These are phyloP conservation scores for Aureobasidium sp. DNA, from an alignment of 2,329 filamentous ascomycete genomes.

Conservation along the genomic window DNA sequence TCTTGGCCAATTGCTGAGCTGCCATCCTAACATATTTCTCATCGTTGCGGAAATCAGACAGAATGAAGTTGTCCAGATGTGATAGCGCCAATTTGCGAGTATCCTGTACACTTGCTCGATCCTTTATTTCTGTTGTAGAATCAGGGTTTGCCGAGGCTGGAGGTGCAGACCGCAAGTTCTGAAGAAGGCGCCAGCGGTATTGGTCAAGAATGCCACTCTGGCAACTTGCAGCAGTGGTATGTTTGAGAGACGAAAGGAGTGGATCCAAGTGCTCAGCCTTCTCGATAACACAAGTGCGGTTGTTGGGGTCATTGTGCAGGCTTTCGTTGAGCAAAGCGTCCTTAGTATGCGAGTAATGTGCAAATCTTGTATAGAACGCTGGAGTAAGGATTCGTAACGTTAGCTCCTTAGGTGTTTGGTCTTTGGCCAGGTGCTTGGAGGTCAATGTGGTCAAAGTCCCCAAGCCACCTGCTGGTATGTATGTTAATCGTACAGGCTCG, in stretches of 20 bases:
- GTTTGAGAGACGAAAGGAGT: conserved; percentile 26
- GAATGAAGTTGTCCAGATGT: conserved; percentile 35
- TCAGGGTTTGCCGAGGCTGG: conserved; percentile 32
- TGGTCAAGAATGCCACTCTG: not conserved
- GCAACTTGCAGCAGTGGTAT: not conserved
- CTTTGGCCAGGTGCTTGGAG: conserved; percentile 22
- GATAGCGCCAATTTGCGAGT: conserved; percentile 34
- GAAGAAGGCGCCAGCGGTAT: conserved; percentile 32
- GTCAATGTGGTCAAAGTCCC: conserved; percentile 4
- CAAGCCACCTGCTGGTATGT: conserved; percentile 40
- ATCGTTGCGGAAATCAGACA: conserved; percentile 16
- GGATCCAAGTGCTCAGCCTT: conserved; percentile 46
- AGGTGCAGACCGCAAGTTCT: conserved; percentile 35
- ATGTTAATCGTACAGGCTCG: conserved; percentile 44
- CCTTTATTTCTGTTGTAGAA: conserved; percentile 15
- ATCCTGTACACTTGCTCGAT: conserved; percentile 25
- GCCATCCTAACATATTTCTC: conserved; percentile 10
- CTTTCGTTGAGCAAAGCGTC: conserved; percentile 57
- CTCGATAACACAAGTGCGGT: conserved; percentile 52
- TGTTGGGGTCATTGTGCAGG: conserved; percentile 45
- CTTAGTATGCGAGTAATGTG: conserved; percentile 55
- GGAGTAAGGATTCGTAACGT: conserved; percentile 57
- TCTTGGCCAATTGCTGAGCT: not conserved
- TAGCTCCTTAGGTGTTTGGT: conserved; percentile 36
- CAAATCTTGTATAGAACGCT: conserved; percentile 59